Conservation (phyloP, 345 rosid species). For the Schrenkiella parvula region DNA sequence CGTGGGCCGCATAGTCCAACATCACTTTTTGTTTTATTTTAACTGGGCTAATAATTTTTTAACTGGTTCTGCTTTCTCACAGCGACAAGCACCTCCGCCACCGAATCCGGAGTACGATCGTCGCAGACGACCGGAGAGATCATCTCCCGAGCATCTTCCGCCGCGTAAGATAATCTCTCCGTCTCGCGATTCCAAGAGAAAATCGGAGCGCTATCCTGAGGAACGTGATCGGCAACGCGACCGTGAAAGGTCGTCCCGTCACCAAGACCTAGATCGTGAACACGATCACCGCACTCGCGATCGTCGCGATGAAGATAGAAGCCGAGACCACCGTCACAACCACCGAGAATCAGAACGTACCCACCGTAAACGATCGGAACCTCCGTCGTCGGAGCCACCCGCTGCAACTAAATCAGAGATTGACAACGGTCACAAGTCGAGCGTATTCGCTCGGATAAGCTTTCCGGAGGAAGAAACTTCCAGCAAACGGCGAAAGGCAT, state of each 20-base stretch:
- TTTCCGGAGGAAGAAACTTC: constrained; percentile 62
- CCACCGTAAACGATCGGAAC: constrained; percentile 28
- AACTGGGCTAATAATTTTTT: background rate
- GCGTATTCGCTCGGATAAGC: constrained; percentile 95
- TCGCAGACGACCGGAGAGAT: constrained; percentile 50
- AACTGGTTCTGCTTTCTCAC: constrained; percentile 35
- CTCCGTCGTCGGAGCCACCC: constrained; percentile 32
- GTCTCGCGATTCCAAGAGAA: constrained; percentile 58
- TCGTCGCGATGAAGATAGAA: constrained; percentile 36
- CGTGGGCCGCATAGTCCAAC: constrained; percentile 11
- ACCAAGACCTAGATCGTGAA: constrained; percentile 42
- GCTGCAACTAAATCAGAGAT: constrained; percentile 29
- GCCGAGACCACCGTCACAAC: constrained; percentile 28
- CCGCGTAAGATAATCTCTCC: constrained; percentile 43
- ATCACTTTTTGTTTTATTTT: background rate
- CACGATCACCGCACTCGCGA: constrained; percentile 33
- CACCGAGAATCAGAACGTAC: constrained; percentile 41
- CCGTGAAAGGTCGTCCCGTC: constrained; percentile 36
- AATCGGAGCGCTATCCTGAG: constrained; percentile 45
- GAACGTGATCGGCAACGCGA: constrained; percentile 32
- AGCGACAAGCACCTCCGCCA: constrained; percentile 35
- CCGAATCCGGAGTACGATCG: constrained; percentile 40
- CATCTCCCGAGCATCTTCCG: constrained; percentile 42
- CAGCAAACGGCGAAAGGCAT: constrained; percentile 53
- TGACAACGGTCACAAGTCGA: constrained; percentile 43